Conservation (phyloP, 2,329 filamentous ascomycete species). For the Pyrenophora teres region DNA sequence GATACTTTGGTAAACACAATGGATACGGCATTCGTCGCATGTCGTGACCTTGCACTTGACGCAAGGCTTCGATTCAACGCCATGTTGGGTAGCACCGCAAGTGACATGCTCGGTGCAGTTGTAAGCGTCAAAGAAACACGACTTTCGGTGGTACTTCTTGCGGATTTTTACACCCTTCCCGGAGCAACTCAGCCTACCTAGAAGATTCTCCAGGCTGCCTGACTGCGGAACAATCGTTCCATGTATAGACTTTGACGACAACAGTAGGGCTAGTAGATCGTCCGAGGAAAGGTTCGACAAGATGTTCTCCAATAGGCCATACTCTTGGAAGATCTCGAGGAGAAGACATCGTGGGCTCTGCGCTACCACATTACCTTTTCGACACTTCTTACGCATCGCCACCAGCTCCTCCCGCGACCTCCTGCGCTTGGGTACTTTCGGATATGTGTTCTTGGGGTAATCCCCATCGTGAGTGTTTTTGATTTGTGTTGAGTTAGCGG, state of each 20-base stretch:
- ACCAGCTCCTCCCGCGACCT: slow-evolving; percentile 14
- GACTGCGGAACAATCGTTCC: slow-evolving; percentile 27
- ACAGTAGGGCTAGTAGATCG: slow-evolving; percentile 37
- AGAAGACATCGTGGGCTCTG: slow-evolving; percentile 19
- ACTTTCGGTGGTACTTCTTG: slow-evolving; percentile 27
- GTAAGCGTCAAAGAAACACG: slow-evolving; percentile 27
- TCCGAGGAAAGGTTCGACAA: slow-evolving; percentile 29
- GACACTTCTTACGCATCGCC: slow-evolving; percentile 16
- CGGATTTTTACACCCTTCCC: slow-evolving; percentile 34
- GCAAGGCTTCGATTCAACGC: slow-evolving; percentile 32
- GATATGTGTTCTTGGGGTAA: not conserved
- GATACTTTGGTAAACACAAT: slow-evolving; percentile 42
- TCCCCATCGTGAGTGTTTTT: not conserved
- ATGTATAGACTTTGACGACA: slow-evolving; percentile 34
- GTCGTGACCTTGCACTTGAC: slow-evolving; percentile 34
- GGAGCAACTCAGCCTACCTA: slow-evolving; percentile 35
- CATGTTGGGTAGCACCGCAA: slow-evolving; percentile 22
- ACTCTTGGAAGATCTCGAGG: slow-evolving; percentile 29
- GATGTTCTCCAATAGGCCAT: slow-evolving; percentile 36
- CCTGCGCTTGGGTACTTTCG: slow-evolving; percentile 27
- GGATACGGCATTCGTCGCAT: slow-evolving; percentile 44
- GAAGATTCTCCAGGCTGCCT: slow-evolving; percentile 32
- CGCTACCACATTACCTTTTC: not conserved
- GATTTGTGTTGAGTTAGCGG: not conserved
- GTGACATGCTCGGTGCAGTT: slow-evolving; percentile 28